A percentile compares a stretch with the other conserved stretches of the same genome.
phyloP scores from a whole-genome alignment of 768 basidiomycete genomes.

The Dioszegia hungarica region DNA sequence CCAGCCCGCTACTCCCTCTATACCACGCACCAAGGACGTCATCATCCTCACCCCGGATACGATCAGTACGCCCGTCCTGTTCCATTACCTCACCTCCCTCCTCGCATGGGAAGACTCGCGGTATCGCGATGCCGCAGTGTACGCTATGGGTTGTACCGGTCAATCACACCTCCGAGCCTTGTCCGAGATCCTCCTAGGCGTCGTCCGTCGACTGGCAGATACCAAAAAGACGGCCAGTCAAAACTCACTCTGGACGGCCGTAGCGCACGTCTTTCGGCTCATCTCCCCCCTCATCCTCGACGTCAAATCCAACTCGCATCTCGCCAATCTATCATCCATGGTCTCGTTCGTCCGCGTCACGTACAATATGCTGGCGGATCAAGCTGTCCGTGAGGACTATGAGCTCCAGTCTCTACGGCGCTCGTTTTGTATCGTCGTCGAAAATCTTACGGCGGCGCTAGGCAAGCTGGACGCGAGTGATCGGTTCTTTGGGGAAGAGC shows the following conservation, averaged over 20 bases:
- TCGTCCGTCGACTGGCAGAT: constrained; percentile 80
- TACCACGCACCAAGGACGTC: constrained; percentile 40
- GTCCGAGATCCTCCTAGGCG: constrained; percentile 73
- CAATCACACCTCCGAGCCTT: constrained; percentile 70
- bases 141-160: constrained; percentile 83
- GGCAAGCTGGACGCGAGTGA: constrained; percentile 63
- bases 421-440: constrained; percentile 85
- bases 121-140: constrained; percentile 79
- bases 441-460: constrained; percentile 74
- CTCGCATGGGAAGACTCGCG: constrained; percentile 76
- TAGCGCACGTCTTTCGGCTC: constrained; percentile 81
- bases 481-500: constrained; percentile 67
- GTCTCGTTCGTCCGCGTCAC: constrained; percentile 82
- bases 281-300: constrained; percentile 72
- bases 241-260: constrained; percentile 67
- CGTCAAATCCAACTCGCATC: constrained; percentile 63
- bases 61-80: constrained; percentile 74
- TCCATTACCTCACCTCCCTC: constrained; percentile 79
- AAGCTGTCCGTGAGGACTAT: constrained; percentile 69
- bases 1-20: constrained; percentile 30
- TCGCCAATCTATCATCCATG: constrained; percentile 69
- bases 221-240: constrained; percentile 64
- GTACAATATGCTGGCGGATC: constrained; percentile 66
- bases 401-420: constrained; percentile 75
- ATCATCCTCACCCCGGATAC: constrained; percentile 73